Evolutionary conservation across 768 basidiomycete genomes (phyloP), one percentile per base, ranked within the genome.

Genomic region (Phanerodontia chrysosporium): DNA sequence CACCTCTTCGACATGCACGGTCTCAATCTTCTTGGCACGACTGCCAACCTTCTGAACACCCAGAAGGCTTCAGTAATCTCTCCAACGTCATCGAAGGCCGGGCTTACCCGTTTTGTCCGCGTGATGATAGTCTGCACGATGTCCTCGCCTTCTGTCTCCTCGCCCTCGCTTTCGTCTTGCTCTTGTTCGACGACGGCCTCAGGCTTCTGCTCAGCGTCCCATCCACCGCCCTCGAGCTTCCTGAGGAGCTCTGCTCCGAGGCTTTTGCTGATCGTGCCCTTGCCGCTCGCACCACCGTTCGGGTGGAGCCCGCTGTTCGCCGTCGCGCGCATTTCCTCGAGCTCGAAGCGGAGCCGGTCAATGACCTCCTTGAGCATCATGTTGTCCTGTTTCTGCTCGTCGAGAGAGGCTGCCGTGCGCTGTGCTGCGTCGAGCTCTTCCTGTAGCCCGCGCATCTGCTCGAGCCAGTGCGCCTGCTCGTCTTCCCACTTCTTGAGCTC

Each of bases 301-400:
- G 69, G 67, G 42, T 67, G 70, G 22, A 60, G 65, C n/a, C 72
- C 73, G 42, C 72, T 70, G 42, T 63, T 72, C 39, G 74, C 69
- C 49, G 71, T 74, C 54, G 75, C 83, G 42, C 93, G 80, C 79
- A 95, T 83, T 73, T 95, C 93, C 65, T 98, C 95, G 80, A 98
- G 84, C 66, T 98, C 95, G 63, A 89, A 96, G 30, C 92, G 81
- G 83, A 97, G 87, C 49, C 94, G 82, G 69, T 97, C 95, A 64
- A 98, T 98, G 1, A 95, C 97, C 78, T 98, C 95, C 69, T 96
- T 96, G 60, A 98, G 78, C 67, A 92, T 74, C 64, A 96, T 69
- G 67, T 97, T 98, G 78, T 95, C 92, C 66, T 93, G 91, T 76
- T 97, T 97, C 77, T 98, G 95, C 65, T 90, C 87, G 59, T 95